phyloP scores from a whole-genome alignment of 345 rosid species.

The Pseudoturritis turrita region DNA sequence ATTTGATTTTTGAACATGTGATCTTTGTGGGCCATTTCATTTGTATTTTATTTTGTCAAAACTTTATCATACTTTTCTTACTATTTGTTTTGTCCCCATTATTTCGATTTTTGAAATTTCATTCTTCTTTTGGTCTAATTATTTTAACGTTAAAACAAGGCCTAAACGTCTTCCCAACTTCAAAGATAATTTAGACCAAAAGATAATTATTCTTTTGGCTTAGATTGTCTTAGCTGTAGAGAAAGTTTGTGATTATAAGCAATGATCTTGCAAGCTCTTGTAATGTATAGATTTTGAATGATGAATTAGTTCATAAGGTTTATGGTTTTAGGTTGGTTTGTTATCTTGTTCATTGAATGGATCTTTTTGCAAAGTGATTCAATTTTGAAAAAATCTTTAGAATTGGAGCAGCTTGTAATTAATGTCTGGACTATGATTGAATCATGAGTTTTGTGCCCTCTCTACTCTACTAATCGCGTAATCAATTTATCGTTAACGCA shows the following conservation, averaged over 20 bases:
- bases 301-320: neutral
- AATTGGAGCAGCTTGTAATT: neutral
- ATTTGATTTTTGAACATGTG: constrained; percentile 3
- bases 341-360: neutral
- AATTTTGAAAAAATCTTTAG: neutral
- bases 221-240: neutral
- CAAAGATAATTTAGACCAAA: no score
- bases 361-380: neutral
- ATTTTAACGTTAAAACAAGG: neutral
- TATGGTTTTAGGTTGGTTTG: neutral
- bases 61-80: no score
- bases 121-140: neutral
- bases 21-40: constrained; percentile 17
- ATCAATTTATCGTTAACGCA: no score
- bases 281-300: neutral
- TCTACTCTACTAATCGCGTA: no score
- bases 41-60: neutral
- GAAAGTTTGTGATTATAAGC: neutral
- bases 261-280: neutral
- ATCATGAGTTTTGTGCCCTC: no score
- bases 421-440: no score
- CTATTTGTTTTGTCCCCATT: no score
- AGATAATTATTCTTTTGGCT: neutral
- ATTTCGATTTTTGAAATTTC: neutral
- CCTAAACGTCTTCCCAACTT: neutral